These are phyloP conservation scores for Daedalea quercina DNA, from an alignment of 768 basidiomycete species.

Conservation along the genomic window DNA sequence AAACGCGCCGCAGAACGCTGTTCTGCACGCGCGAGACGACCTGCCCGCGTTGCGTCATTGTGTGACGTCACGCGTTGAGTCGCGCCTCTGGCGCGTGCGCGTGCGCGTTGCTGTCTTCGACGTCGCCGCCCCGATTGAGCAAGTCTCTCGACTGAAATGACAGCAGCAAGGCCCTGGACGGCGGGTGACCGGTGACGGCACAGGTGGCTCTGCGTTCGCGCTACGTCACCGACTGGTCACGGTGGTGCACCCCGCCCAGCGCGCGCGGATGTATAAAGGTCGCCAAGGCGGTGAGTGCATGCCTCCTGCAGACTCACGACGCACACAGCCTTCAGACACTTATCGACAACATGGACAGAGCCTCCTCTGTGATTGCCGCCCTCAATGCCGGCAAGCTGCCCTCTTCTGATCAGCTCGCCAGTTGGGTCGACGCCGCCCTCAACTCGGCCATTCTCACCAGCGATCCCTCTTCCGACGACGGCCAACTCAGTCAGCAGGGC, in stretches of 20 bases:
- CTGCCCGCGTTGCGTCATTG: too few species aligned
- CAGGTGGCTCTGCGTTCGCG: not conserved
- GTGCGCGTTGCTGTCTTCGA: too few species aligned
- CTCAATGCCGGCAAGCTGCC: slow-evolving; percentile 69
- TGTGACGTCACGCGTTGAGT: too few species aligned
- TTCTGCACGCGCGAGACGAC: too few species aligned
- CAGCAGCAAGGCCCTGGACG: too few species aligned
- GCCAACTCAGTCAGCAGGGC: slow-evolving; percentile 50
- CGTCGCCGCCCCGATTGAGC: too few species aligned
- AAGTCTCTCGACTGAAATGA: too few species aligned
- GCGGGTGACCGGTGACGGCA: not conserved
- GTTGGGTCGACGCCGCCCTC: slow-evolving; percentile 50
- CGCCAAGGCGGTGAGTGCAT: not conserved
- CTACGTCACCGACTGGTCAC: not conserved
- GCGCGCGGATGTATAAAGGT: not conserved
- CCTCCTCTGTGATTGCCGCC: slow-evolving; percentile 57
- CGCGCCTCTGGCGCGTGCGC: too few species aligned
- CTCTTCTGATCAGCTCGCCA: slow-evolving; percentile 47
- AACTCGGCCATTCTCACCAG: slow-evolving; percentile 40
- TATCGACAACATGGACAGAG: slow-evolving; percentile 50
- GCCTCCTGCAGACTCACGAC: too few species aligned
- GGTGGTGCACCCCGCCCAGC: not conserved
- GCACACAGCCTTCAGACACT: too few species aligned
- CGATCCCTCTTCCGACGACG: slow-evolving; percentile 30
- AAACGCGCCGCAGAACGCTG: too few species aligned